Percentiles rank a stretch among this genome's conserved stretches.
phyloP scores from a whole-genome alignment of 1,284 basidiomycete species.

The Cystobasidium sp. region DNA sequence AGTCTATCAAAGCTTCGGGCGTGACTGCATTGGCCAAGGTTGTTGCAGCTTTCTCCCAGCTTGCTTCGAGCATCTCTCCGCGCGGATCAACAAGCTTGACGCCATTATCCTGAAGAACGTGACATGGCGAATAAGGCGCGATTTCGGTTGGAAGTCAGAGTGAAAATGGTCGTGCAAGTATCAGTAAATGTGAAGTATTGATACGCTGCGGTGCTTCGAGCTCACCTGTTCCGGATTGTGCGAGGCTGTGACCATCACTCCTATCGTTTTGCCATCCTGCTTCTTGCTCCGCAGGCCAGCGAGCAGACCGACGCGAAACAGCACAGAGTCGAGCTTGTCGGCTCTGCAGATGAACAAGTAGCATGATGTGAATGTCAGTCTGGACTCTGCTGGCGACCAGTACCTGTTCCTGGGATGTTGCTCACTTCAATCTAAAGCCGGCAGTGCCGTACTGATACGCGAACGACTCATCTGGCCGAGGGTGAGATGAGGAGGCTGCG shows the following conservation, averaged over 20 bases:
- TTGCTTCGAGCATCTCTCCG: conserved; percentile 97
- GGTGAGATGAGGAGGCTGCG: conserved; percentile 28
- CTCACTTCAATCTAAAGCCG: conserved; percentile 54
- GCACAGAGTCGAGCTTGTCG: conserved; percentile 80
- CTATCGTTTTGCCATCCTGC: conserved; percentile 85
- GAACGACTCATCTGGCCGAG: conserved; percentile 37
- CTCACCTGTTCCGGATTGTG: conserved; percentile 93
- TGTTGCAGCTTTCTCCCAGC: conserved; percentile 92
- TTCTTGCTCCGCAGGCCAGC: conserved; percentile 89
- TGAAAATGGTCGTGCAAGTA: no score
- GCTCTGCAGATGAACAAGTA: conserved; percentile 63
- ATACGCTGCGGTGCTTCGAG: conserved; percentile 20
- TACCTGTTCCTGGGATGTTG: conserved; percentile 4
- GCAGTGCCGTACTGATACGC: conserved; percentile 54
- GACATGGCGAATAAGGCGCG: background rate
- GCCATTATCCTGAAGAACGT: conserved; percentile 80
- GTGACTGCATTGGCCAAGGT: conserved; percentile 81
- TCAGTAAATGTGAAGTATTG: background rate
- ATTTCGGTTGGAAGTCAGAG: background rate
- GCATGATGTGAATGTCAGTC: background rate
- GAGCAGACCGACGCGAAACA: conserved; percentile 90
- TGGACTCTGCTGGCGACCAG: background rate
- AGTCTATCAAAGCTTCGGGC: conserved; percentile 71
- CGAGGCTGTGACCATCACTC: conserved; percentile 98
- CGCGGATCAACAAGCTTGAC: conserved; percentile 96